These are phyloP conservation scores for Cyberlindnera japonica DNA, from an alignment of 805 yeast genomes.

Conservation along the genomic window DNA sequence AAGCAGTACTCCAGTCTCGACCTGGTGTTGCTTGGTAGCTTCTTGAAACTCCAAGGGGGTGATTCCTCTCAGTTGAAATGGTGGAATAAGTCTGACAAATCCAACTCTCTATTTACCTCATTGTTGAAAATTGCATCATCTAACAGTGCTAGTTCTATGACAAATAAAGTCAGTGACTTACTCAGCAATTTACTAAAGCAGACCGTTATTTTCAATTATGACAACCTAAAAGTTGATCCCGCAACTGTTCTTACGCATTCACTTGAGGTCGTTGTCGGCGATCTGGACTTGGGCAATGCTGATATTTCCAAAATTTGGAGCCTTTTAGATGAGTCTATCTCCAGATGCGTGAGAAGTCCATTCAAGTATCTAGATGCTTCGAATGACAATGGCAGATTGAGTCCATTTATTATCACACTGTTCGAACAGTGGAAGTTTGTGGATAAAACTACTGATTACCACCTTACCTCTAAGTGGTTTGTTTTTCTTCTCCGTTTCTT, in stretches of 20 bases:
- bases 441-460: constrained; percentile 28
- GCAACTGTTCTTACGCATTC: constrained; percentile 51
- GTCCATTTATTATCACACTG: constrained; percentile 55
- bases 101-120: constrained; percentile 63
- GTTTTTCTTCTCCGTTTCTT: constrained; percentile 43
- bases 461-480: constrained; percentile 45
- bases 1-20: constrained; percentile 47
- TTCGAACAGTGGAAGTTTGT: constrained; percentile 70
- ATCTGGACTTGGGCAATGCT: constrained; percentile 12
- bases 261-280: constrained; percentile 27
- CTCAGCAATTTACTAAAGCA: constrained; percentile 46
- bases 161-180: constrained; percentile 40
- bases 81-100: constrained; percentile 60
- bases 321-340: constrained; percentile 69
- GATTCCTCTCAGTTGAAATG: constrained; percentile 59
- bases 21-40: constrained; percentile 53
- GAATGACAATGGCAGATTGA: constrained; percentile 32
- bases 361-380: constrained; percentile 76
- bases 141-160: constrained; percentile 33
- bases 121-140: constrained; percentile 51
- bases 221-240: constrained; percentile 47
- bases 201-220: constrained; percentile 52
- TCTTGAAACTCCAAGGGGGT: constrained; percentile 57
- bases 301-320: constrained; percentile 45
- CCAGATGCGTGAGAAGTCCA: constrained; percentile 70